Evolutionary conservation across 2,329 filamentous ascomycete genomes (phyloP).

Genomic region (Fonsecaea erecta): DNA sequence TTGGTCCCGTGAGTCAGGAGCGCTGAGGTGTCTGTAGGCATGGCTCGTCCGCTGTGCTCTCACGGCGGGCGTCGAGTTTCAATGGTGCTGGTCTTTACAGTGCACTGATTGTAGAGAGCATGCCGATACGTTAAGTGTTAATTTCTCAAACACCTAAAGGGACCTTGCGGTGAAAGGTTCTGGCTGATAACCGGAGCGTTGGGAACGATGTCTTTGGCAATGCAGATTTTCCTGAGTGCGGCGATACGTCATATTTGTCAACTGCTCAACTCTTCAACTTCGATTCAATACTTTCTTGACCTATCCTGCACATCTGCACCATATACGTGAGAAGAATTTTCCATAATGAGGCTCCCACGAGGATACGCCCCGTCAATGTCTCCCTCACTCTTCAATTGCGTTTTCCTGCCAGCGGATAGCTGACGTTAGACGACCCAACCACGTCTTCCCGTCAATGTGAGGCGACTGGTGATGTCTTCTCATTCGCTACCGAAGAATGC

Average conservation of each 20-base stretch:
- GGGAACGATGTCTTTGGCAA: not conserved
- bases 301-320: not conserved
- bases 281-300: not conserved
- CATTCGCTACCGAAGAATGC: not conserved
- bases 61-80: not conserved
- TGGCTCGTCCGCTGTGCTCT: not conserved
- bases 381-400: not conserved
- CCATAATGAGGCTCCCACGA: not conserved
- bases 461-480: not conserved
- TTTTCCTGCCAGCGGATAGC: not conserved
- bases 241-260: not conserved
- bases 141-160: not conserved
- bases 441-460: not conserved
- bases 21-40: conserved; percentile 15
- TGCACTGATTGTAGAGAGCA: not conserved
- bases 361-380: not conserved
- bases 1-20: conserved; percentile 1
- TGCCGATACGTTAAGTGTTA: not conserved
- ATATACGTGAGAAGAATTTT: not conserved
- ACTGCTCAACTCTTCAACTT: not conserved
- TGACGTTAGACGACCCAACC: not conserved
- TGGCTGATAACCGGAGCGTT: conserved; percentile 1
- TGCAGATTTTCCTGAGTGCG: not conserved
- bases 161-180: not conserved
- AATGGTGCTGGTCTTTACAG: not conserved